Conservation (phyloP, 805 yeast genomes). For the Wickerhamiella nectarea region DNA sequence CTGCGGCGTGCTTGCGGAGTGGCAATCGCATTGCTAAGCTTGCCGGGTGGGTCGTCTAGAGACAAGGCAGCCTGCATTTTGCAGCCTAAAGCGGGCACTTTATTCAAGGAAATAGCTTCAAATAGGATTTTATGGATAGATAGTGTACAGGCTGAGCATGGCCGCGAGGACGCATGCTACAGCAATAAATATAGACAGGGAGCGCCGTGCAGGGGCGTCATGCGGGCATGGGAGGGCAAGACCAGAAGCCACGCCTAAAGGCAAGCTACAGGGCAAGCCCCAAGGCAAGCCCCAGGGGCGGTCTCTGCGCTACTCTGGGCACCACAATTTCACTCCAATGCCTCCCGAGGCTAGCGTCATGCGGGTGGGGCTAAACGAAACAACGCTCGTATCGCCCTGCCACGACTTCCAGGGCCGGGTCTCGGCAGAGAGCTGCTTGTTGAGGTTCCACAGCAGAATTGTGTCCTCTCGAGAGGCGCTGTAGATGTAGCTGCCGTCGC, state of each 20-base stretch:
- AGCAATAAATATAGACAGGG: no score
- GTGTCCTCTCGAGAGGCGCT: constrained; percentile 35
- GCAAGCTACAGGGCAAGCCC: no score
- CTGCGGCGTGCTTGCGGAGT: background rate
- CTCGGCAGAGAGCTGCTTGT: background rate
- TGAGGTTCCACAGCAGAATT: constrained; percentile 40
- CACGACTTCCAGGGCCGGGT: no score
- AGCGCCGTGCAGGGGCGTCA: no score
- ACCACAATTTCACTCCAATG: constrained; percentile 36
- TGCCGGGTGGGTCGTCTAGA: background rate
- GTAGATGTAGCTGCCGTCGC: constrained; percentile 50
- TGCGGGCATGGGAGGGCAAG: no score
- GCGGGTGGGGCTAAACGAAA: constrained; percentile 44
- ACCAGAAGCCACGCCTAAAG: no score
- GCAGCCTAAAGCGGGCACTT: no score
- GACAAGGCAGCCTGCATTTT: background rate
- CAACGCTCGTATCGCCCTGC: constrained; percentile 12
- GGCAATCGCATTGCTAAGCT: constrained; percentile 3
- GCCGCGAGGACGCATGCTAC: no score
- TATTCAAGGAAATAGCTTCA: no score
- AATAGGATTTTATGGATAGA: no score
- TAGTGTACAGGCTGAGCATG: no score
- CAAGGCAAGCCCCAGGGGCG: no score
- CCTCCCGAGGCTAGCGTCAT: constrained; percentile 55
- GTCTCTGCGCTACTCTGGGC: constrained; percentile 14